A percentile compares a stretch with the other conserved stretches of the same genome.
Conservation (phyloP, 2,329 filamentous ascomycete species). For the Talaromyces sp. region DNA sequence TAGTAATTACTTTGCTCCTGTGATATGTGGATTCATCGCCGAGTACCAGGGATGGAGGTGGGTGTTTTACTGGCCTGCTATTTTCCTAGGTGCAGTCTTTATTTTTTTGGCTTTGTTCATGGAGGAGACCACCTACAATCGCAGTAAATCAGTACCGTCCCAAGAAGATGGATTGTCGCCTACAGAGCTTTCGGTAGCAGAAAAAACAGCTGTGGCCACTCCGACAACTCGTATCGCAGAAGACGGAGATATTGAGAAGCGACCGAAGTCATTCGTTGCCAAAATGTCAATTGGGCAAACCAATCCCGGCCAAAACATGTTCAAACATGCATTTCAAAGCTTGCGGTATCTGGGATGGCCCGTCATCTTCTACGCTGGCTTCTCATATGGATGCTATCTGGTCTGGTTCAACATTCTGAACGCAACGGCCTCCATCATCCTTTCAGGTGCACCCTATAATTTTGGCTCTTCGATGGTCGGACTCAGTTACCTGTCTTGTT, state of each 20-base stretch:
- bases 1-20: conserved; percentile 41
- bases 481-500: conserved; percentile 35
- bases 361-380: conserved; percentile 36
- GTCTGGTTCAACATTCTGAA: conserved; percentile 40
- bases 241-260: conserved; percentile 17
- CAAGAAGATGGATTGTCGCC: background rate
- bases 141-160: conserved; percentile 18
- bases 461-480: conserved; percentile 37
- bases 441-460: conserved; percentile 33
- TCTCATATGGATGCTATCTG: conserved; percentile 37
- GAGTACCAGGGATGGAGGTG: conserved; percentile 45
- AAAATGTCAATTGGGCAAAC: conserved; percentile 30
- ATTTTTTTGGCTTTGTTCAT: conserved; percentile 51
- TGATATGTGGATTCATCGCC: conserved; percentile 45
- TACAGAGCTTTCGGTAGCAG: background rate
- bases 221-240: background rate
- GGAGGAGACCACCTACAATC: conserved; percentile 51
- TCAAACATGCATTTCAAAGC: conserved; percentile 28
- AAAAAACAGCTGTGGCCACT: background rate
- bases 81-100: conserved; percentile 44
- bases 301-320: conserved; percentile 29
- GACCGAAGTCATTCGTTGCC: conserved; percentile 29
- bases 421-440: conserved; percentile 34
- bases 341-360: conserved; percentile 36
- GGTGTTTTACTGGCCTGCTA: conserved; percentile 50